Evolutionary conservation across 2,329 filamentous ascomycete species (phyloP).

Genomic region (Paraconiothyrium sp.): DNA sequence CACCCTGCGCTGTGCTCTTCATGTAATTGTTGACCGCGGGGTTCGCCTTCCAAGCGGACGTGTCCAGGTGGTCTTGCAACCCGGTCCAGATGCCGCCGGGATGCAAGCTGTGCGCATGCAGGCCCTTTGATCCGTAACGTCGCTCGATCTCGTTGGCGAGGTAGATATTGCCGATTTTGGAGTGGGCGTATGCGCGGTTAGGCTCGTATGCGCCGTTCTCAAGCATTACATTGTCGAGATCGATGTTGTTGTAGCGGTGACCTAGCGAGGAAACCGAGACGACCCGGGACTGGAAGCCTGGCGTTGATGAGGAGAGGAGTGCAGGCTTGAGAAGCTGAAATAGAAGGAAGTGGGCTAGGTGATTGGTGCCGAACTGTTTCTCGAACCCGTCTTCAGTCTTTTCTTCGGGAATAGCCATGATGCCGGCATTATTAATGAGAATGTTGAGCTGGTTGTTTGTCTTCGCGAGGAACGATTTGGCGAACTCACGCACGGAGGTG

Average conservation of each 20-base stretch:
- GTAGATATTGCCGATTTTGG: slow-evolving; percentile 63
- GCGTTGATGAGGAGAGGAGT: slow-evolving; percentile 39
- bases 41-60: neutral
- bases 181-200: slow-evolving; percentile 57
- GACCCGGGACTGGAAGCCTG: slow-evolving; percentile 45
- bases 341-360: slow-evolving; percentile 58
- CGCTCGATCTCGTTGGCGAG: slow-evolving; percentile 63
- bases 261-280: slow-evolving; percentile 53
- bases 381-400: slow-evolving; percentile 45
- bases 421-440: slow-evolving; percentile 42
- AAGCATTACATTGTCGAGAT: slow-evolving; percentile 55
- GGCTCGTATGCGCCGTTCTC: slow-evolving; percentile 44
- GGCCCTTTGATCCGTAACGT: slow-evolving; percentile 54
- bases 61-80: slow-evolving; percentile 12
- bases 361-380: slow-evolving; percentile 55
- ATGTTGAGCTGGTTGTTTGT: slow-evolving; percentile 30
- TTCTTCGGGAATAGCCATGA: slow-evolving; percentile 42
- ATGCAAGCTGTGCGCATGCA: slow-evolving; percentile 49
- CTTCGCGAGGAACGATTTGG: slow-evolving; percentile 26
- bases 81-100: slow-evolving; percentile 28
- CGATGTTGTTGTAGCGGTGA: slow-evolving; percentile 49
- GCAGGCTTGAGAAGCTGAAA: slow-evolving; percentile 54
- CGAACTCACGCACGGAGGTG: slow-evolving; percentile 26
- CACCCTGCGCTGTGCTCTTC: slow-evolving; percentile 48
- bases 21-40: neutral